Conservation (phyloP, 2,329 filamentous ascomycete species). For the Polytolypa hystricis region DNA sequence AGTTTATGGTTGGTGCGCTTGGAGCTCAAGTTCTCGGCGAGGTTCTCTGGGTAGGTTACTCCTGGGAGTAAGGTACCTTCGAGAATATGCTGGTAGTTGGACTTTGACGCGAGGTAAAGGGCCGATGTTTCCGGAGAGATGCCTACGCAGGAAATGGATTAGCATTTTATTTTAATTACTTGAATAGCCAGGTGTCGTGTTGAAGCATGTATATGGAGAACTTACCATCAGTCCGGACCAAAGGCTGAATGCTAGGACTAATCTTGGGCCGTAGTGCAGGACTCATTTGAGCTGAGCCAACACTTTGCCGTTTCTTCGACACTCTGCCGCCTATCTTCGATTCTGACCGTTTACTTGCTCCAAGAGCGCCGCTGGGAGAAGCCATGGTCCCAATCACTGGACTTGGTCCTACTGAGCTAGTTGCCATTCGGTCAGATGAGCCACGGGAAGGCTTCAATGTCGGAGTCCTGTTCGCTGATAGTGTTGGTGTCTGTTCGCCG, state of each 20-base stretch:
- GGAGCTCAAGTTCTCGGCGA: conserved; percentile 87
- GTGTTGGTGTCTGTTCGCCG: conserved; percentile 41
- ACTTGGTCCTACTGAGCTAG: conserved; percentile 37
- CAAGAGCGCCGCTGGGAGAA: conserved; percentile 37
- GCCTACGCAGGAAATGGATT: conserved; percentile 22
- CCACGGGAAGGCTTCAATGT: conserved; percentile 18
- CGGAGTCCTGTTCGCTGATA: conserved; percentile 56
- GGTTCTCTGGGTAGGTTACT: conserved; percentile 76
- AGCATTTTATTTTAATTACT: too few species aligned
- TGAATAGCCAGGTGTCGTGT: too few species aligned
- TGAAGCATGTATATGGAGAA: too few species aligned
- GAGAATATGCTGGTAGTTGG: conserved; percentile 94
- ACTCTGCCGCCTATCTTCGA: conserved; percentile 41
- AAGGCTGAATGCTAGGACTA: conserved; percentile 85
- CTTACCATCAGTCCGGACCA: conserved; percentile 61
- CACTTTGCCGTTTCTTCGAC: conserved; percentile 59
- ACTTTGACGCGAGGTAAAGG: conserved; percentile 82
- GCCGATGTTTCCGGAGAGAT: conserved; percentile 50
- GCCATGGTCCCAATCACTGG: conserved; percentile 43
- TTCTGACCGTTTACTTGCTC: conserved; percentile 32
- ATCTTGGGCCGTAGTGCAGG: conserved; percentile 81
- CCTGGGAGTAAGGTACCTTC: conserved; percentile 87
- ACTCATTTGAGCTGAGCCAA: conserved; percentile 64
- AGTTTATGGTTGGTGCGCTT: conserved; percentile 98
- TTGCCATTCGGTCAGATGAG: conserved; percentile 18